A percentile compares a stretch with the other conserved stretches of the same genome.
These are phyloP conservation scores for Ophiostoma perfectum DNA, from an alignment of 2,329 filamentous ascomycete species.

Conservation along the genomic window DNA sequence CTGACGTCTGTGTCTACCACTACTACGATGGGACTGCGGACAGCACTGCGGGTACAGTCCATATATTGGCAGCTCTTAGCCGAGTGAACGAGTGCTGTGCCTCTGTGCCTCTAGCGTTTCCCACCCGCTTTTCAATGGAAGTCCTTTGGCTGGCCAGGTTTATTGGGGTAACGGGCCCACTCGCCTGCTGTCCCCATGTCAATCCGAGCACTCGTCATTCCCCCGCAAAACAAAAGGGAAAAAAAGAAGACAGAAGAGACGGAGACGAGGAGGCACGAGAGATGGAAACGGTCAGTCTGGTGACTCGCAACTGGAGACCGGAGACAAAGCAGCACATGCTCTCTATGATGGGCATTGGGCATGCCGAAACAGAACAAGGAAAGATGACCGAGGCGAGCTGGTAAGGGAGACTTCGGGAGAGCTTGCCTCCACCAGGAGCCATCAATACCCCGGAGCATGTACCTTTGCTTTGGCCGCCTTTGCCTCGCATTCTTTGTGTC, in stretches of 20 bases:
- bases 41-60: background rate
- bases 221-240: conserved; percentile 14
- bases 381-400: background rate
- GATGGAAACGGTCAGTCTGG: background rate
- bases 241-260: background rate
- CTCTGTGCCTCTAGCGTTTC: background rate
- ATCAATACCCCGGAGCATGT: conserved; percentile 3
- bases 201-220: background rate
- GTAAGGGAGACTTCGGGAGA: background rate
- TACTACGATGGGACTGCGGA: background rate
- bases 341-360: background rate
- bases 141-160: conserved; percentile 16
- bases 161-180: conserved; percentile 17
- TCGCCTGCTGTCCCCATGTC: conserved; percentile 3
- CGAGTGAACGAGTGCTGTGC: background rate
- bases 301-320: background rate
- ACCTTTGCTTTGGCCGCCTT: background rate
- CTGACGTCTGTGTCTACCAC: too few relatives aligned
- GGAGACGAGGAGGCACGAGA: background rate
- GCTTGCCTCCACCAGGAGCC: background rate
- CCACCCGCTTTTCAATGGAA: conserved; percentile 12
- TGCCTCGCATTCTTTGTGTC: background rate
- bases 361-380: background rate
- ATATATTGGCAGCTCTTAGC: background rate
- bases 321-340: background rate